Evolutionary conservation across 176 grass and related monocot genomes (phyloP), one percentile per base, ranked within the genome.

Genomic region (Zea mays): DNA sequence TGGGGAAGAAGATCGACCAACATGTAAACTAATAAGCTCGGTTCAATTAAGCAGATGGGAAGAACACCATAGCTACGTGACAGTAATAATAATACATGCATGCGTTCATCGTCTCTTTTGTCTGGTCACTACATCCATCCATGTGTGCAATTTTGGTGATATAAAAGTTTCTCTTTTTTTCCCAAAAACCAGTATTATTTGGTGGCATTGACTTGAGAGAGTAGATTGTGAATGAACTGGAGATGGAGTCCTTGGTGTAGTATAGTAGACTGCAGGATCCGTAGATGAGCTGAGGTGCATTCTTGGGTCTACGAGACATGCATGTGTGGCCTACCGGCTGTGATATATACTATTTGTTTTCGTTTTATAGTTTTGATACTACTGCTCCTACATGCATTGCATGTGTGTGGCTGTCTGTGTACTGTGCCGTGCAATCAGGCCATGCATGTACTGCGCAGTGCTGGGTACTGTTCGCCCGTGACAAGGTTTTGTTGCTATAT

Each of bases 381-480:
- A 62, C 64, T 52, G 17, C 51, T 54, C 1, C 51, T 55, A n/a
- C 16, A 55, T 55, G 51, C 14, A 39, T 16, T 16, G 84, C 69
- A 65, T 19, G 81, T 47, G 63, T 69, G 81, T 59, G 62, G 72
- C n/a, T 65, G 81, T 79, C 10, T 57, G 60, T 60, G 45, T 83
- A 68, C 85, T 79, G 75, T 84, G 70, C 5, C 63, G 62, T 75
- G 86, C 86, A 80, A 84, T 84, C 86, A 88, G 86, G 74, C 76
- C 44, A 41, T 56, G 70, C 79, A 41, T 56, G 70, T 79, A 88
- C 86, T 43, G 46, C 16, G 45, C 81, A 74, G 76, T 70, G 65
- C 56, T 6, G n/a, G 19, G 40, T 75, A 88, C 82, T 88, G 72
- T 85, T 88, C 72, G 14, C 67, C 82, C 82, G 86, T 88, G 86